Percentiles rank a stretch among this genome's conserved stretches.
Conservation (phyloP, 2,329 filamentous ascomycete species). For the Sporothrix protearum region DNA sequence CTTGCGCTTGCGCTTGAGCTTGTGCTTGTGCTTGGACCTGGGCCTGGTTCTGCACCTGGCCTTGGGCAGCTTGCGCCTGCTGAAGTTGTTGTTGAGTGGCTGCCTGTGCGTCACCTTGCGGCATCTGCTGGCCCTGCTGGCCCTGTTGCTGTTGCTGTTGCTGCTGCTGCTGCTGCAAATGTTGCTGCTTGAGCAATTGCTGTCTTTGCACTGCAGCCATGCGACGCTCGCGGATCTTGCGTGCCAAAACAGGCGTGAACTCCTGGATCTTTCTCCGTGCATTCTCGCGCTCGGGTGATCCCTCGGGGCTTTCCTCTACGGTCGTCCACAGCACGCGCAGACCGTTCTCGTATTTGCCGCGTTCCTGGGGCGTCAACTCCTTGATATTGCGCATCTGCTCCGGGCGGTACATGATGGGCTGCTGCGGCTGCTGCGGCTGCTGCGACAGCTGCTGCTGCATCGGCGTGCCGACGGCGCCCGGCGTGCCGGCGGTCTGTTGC, state of each 20-base stretch:
- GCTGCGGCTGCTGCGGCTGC: conserved; percentile 24
- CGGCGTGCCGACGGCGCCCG: conserved; percentile 12
- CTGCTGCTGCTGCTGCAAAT: conserved; percentile 21
- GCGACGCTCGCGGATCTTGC: conserved; percentile 28
- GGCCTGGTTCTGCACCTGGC: background rate
- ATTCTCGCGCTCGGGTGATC: conserved; percentile 47
- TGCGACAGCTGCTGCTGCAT: background rate
- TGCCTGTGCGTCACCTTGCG: conserved; percentile 9
- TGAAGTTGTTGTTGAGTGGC: conserved; percentile 19
- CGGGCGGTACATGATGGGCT: conserved; percentile 45
- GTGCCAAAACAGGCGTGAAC: conserved; percentile 54
- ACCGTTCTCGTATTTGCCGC: conserved; percentile 56
- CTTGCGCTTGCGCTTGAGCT: conserved; percentile 20
- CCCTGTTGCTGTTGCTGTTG: conserved; percentile 23
- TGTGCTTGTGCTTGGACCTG: conserved; percentile 19
- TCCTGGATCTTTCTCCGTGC: conserved; percentile 58
- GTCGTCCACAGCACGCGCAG: conserved; percentile 53
- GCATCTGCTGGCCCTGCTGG: conserved; percentile 21
- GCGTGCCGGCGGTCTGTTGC: conserved; percentile 20
- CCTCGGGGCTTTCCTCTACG: conserved; percentile 46
- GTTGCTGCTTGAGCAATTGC: conserved; percentile 19
- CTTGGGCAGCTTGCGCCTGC: conserved; percentile 4
- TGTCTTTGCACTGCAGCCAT: conserved; percentile 14
- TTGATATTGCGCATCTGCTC: conserved; percentile 50
- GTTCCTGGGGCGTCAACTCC: conserved; percentile 53